phyloP scores from a whole-genome alignment of 2,329 filamentous ascomycete species.

The Cercospora janseana region DNA sequence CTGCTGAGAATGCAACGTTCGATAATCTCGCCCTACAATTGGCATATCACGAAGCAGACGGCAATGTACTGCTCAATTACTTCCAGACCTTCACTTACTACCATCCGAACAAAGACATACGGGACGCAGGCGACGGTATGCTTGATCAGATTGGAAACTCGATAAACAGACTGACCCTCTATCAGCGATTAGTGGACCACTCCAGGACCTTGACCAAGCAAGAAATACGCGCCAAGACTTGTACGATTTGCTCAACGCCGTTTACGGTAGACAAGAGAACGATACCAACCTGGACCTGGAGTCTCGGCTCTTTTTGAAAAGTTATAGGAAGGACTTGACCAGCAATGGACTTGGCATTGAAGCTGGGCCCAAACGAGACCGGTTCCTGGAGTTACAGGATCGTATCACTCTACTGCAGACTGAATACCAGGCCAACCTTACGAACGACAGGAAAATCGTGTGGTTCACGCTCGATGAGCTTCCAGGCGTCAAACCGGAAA shows the following conservation, averaged over 20 bases:
- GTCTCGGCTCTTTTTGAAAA: slow-evolving; percentile 65
- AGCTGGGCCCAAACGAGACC: slow-evolving; percentile 64
- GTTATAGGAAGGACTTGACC: slow-evolving; percentile 70
- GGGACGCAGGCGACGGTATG: slow-evolving; percentile 28
- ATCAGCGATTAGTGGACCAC: slow-evolving; percentile 38
- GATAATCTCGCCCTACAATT: slow-evolving; percentile 61
- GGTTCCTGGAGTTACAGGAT: slow-evolving; percentile 81
- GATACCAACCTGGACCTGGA: slow-evolving; percentile 63
- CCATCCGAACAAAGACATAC: not conserved
- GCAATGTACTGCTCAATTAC: slow-evolving; percentile 45
- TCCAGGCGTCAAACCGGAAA: slow-evolving; percentile 69
- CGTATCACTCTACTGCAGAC: slow-evolving; percentile 68
- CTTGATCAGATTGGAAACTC: slow-evolving; percentile 45
- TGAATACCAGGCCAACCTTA: slow-evolving; percentile 70
- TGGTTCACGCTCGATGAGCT: slow-evolving; percentile 74
- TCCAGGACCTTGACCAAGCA: slow-evolving; percentile 67
- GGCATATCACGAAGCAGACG: slow-evolving; percentile 56
- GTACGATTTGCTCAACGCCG: slow-evolving; percentile 57
- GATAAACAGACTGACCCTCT: slow-evolving; percentile 47
- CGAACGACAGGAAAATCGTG: slow-evolving; percentile 71
- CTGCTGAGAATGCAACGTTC: slow-evolving; percentile 55
- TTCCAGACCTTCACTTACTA: slow-evolving; percentile 39
- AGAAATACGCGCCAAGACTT: slow-evolving; percentile 75
- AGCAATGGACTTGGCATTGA: slow-evolving; percentile 69
- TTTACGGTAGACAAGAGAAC: slow-evolving; percentile 43